Percentiles rank a stretch among this genome's conserved stretches.
Evolutionary conservation across 148 eudicot genomes (phyloP).

Genomic region (Drosera capensis): DNA sequence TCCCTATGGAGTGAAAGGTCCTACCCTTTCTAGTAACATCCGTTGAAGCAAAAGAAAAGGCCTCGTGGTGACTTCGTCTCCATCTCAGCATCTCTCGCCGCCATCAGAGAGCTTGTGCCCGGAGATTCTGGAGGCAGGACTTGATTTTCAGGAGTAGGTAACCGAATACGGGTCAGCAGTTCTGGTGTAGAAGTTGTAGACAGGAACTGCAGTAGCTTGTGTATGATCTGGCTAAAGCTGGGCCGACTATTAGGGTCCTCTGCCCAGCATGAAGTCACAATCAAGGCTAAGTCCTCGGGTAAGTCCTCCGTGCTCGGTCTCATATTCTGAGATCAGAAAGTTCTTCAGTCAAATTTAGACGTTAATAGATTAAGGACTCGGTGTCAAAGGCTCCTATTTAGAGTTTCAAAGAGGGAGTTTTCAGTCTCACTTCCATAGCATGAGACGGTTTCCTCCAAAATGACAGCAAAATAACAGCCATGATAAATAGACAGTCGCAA

Average conservation of each 20-base stretch:
- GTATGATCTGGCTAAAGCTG: slow-evolving; percentile 69
- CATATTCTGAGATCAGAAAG: slow-evolving; percentile 37
- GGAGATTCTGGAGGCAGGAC: slow-evolving; percentile 82
- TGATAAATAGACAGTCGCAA: too few relatives aligned
- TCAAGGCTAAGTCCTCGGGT: slow-evolving; percentile 63
- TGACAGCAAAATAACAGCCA: too few relatives aligned
- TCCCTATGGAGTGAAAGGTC: too few relatives aligned
- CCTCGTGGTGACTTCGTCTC: slow-evolving; percentile 23
- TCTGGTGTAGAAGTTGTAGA: slow-evolving; percentile 40
- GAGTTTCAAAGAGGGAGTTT: too few relatives aligned
- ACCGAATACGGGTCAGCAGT: slow-evolving; percentile 44
- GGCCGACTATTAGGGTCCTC: slow-evolving; percentile 80
- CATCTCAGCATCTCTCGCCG: slow-evolving; percentile 28
- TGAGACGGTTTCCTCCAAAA: too few relatives aligned
- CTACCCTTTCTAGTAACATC: slow-evolving; percentile 39
- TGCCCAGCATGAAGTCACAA: slow-evolving; percentile 78
- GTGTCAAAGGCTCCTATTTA: too few relatives aligned
- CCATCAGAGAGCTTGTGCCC: slow-evolving; percentile 77
- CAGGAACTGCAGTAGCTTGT: slow-evolving; percentile 60
- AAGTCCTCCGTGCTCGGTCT: slow-evolving; percentile 84
- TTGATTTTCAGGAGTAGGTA: slow-evolving; percentile 52
- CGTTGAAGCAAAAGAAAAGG: slow-evolving; percentile 55
- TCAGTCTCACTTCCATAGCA: too few relatives aligned
- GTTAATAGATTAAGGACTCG: too few relatives aligned
- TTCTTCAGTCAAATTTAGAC: not conserved